These are phyloP conservation scores for Septoria linicola DNA, from an alignment of 2,329 filamentous ascomycete genomes.

Conservation along the genomic window DNA sequence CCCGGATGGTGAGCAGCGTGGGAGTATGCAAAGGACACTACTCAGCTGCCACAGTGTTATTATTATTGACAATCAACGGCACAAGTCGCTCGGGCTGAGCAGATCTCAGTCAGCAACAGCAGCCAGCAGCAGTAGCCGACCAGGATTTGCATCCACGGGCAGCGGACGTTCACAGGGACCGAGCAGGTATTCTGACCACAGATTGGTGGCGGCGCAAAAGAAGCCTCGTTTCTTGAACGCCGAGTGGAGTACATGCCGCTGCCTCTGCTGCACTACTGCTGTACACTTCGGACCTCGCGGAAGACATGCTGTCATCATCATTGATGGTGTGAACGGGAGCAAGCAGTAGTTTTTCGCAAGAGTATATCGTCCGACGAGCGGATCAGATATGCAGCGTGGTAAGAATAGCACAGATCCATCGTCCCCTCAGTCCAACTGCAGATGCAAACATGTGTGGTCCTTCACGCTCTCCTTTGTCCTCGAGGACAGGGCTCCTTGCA, in stretches of 20 bases:
- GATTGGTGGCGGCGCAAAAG: not conserved
- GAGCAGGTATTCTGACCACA: not conserved
- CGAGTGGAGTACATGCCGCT: not conserved
- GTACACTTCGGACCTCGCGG: not conserved
- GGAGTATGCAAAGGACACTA: not conserved
- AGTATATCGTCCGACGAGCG: too few relatives aligned
- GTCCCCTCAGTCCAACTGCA: not conserved
- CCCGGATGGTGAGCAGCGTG: not conserved
- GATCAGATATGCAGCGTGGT: not conserved
- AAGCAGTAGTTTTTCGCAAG: too few relatives aligned
- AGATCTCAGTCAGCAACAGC: constrained; percentile 1
- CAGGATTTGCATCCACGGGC: not conserved
- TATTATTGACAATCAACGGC: too few relatives aligned
- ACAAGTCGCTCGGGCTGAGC: not conserved
- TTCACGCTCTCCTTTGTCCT: not conserved
- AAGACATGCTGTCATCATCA: not conserved
- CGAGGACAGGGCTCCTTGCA: too few relatives aligned
- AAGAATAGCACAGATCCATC: not conserved
- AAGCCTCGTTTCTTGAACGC: not conserved
- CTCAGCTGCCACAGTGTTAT: not conserved
- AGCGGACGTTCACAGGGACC: not conserved
- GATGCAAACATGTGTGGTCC: too few relatives aligned
- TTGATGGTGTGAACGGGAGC: not conserved
- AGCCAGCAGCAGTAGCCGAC: not conserved
- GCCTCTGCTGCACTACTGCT: not conserved